A percentile compares a stretch with the other conserved stretches of the same genome.
Evolutionary conservation across 306 rosid species (phyloP).

Genomic region (Phaseolus lunatus): DNA sequence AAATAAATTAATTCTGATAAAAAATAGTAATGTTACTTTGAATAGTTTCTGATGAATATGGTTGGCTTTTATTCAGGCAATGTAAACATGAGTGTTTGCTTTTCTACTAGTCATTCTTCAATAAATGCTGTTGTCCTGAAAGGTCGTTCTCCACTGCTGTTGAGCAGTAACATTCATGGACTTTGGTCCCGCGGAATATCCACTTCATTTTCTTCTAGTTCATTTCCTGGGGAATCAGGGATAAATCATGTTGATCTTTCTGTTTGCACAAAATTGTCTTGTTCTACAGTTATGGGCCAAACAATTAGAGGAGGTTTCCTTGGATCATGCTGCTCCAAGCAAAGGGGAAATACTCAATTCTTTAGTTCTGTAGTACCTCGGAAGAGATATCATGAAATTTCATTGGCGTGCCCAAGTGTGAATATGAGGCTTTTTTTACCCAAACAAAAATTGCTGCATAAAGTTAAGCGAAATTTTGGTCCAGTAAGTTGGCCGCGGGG

Average conservation of each 20-base stretch:
- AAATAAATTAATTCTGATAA: too few relatives aligned
- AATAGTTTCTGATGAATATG: constrained; percentile 41
- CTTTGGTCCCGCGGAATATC: constrained; percentile 60
- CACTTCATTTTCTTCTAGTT: constrained; percentile 52
- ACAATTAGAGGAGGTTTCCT: constrained; percentile 58
- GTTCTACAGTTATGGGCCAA: constrained; percentile 55
- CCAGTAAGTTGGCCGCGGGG: constrained; percentile 61
- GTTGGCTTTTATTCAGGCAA: constrained; percentile 64
- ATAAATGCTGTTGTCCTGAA: constrained; percentile 59
- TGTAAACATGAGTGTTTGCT: constrained; percentile 61
- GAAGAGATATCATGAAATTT: constrained; percentile 58
- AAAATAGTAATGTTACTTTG: neutral
- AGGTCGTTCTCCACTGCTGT: constrained; percentile 54
- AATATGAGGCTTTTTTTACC: constrained; percentile 63
- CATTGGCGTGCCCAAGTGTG: constrained; percentile 62
- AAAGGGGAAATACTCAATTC: constrained; percentile 43
- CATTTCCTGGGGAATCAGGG: constrained; percentile 47
- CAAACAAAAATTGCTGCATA: constrained; percentile 58
- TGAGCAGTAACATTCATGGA: constrained; percentile 69
- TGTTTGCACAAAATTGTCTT: constrained; percentile 50
- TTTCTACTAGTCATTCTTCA: constrained; percentile 55
- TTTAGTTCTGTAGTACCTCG: constrained; percentile 49
- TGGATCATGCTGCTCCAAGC: constrained; percentile 64
- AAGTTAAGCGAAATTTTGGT: constrained; percentile 62
- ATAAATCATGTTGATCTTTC: constrained; percentile 54